phyloP scores from a whole-genome alignment of 2,329 filamentous ascomycete species.

The Hortaea werneckii region DNA sequence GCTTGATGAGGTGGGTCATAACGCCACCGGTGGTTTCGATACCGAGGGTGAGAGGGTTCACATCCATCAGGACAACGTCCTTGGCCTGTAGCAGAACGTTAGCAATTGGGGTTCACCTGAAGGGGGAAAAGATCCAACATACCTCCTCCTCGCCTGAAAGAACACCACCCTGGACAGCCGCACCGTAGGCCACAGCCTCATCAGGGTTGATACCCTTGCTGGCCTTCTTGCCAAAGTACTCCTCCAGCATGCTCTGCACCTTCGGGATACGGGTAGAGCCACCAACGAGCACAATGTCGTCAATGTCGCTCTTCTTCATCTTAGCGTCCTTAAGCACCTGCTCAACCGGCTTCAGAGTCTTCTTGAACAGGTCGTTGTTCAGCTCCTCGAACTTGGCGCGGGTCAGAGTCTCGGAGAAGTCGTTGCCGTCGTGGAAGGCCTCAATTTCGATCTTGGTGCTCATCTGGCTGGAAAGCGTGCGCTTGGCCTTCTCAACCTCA shows the following conservation, averaged over 20 bases:
- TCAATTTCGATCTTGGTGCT: slow-evolving; percentile 64
- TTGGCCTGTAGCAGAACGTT: slow-evolving; percentile 52
- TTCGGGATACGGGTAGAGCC: slow-evolving; percentile 99
- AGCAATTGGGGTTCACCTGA: neutral
- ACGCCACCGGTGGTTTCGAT: slow-evolving; percentile 98
- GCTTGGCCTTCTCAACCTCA: slow-evolving; percentile 99
- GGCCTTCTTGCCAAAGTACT: slow-evolving; percentile 96
- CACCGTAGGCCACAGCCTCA: slow-evolving; percentile 96
- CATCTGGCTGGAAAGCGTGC: slow-evolving; percentile 55
- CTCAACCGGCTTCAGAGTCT: slow-evolving; percentile 96
- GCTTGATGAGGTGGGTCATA: slow-evolving; percentile 96
- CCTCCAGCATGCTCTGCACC: slow-evolving; percentile 87
- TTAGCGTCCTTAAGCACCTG: slow-evolving; percentile 98
- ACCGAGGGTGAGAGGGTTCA: slow-evolving; percentile 92
- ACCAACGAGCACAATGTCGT: slow-evolving; percentile 96
- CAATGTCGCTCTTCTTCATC: slow-evolving; percentile 87
- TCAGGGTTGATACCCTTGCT: slow-evolving; percentile 99
- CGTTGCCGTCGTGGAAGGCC: slow-evolving; percentile 89
- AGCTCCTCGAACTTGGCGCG: slow-evolving; percentile 99
- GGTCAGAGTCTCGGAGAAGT: slow-evolving; percentile 97
- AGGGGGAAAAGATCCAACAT: neutral
- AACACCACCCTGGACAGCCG: slow-evolving; percentile 93
- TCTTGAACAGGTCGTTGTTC: slow-evolving; percentile 99
- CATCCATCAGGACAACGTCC: slow-evolving; percentile 88
- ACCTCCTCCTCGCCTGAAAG: slow-evolving; percentile 69